phyloP scores from a whole-genome alignment of 331 rosid genomes.

The Dryas integrifolia region DNA sequence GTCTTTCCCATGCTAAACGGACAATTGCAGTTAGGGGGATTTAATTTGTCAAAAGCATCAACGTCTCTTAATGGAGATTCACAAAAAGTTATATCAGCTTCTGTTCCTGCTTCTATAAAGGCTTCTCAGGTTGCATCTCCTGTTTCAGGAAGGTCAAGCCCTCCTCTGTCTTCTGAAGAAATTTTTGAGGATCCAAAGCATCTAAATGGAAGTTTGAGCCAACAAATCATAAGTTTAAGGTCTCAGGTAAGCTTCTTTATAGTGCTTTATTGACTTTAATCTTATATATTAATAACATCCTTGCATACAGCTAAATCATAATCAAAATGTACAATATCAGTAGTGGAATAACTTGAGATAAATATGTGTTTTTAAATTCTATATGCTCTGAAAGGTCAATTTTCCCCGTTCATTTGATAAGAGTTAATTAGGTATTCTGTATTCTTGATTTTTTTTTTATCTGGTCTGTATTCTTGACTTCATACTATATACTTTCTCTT shows the following conservation, averaged over 20 bases:
- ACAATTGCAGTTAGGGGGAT: conserved; percentile 40
- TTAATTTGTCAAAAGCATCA: conserved; percentile 42
- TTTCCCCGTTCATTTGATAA: background rate
- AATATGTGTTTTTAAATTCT: background rate
- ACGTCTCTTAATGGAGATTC: conserved; percentile 37
- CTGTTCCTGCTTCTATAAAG: conserved; percentile 50
- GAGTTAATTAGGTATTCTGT: background rate
- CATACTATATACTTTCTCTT: background rate
- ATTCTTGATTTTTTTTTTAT: background rate
- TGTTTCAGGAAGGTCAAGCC: conserved; percentile 61
- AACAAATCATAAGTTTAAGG: conserved; percentile 64
- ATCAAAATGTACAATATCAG: conserved; percentile 5
- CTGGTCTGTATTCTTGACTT: background rate
- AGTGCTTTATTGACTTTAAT: conserved; percentile 10
- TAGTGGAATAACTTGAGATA: background rate
- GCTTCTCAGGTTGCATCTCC: conserved; percentile 69
- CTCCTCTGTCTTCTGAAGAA: conserved; percentile 54
- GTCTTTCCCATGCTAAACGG: conserved; percentile 54
- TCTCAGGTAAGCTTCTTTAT: conserved; percentile 57
- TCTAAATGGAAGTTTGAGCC: conserved; percentile 64
- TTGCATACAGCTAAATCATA: background rate
- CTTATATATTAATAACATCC: background rate
- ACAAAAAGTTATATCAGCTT: conserved; percentile 43
- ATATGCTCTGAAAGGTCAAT: background rate
- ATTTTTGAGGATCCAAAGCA: conserved; percentile 46